phyloP scores from a whole-genome alignment of 768 basidiomycete species.

The Exidia glandulosa region DNA sequence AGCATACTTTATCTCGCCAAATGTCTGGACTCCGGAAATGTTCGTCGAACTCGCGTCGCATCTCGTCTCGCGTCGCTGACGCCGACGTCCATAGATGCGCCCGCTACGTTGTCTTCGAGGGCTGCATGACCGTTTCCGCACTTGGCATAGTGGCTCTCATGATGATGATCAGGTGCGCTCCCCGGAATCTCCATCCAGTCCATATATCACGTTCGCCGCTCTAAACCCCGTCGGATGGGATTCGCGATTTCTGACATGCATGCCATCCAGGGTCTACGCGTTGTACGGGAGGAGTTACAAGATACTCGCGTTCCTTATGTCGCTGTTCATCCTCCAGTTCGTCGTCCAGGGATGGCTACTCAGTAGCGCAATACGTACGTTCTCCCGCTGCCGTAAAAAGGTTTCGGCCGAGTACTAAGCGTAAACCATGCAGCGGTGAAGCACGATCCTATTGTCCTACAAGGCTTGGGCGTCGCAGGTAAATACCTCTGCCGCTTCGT shows the following conservation, averaged over 20 bases:
- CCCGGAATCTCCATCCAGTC: background rate
- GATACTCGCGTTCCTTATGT: slow-evolving; percentile 15
- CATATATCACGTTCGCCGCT: background rate
- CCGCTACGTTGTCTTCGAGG: slow-evolving; percentile 23
- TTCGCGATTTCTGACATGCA: too few relatives aligned
- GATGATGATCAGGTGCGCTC: slow-evolving; percentile 41
- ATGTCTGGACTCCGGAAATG: background rate
- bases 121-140: slow-evolving; percentile 39
- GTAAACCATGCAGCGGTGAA: too few relatives aligned
- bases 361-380: slow-evolving; percentile 33
- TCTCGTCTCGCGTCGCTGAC: background rate
- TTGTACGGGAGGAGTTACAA: slow-evolving; percentile 16
- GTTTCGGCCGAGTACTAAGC: too few relatives aligned
- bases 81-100: slow-evolving; percentile 10
- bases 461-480: background rate
- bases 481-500: background rate
- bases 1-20: background rate
- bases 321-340: slow-evolving; percentile 34
- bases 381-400: background rate
- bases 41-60: background rate
- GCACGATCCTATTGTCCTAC: too few relatives aligned
- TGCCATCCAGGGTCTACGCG: slow-evolving; percentile 20
- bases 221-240: too few relatives aligned
- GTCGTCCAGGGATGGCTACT: slow-evolving; percentile 45
- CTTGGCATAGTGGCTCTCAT: slow-evolving; percentile 42